Evolutionary conservation across 805 yeast species (phyloP), one percentile per base, ranked within the genome.

Genomic region (Saccharomycopsis schoenii): DNA sequence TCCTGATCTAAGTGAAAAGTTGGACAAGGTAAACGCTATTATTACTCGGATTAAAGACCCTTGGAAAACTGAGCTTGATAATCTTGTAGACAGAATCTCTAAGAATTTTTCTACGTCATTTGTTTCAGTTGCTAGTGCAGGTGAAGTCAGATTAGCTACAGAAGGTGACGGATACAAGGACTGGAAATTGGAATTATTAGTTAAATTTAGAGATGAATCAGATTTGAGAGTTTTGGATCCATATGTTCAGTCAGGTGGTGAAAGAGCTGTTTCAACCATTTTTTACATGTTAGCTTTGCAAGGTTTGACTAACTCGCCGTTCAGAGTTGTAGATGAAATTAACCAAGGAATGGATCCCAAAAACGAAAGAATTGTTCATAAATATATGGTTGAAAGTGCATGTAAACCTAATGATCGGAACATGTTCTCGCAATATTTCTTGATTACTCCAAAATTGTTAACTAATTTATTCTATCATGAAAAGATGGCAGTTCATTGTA

Each of bases 271-370:
- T 0, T 86, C 97, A 0, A 94, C 98, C 0, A 93, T 93, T 1
- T 81, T 92, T 58, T 94, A 88, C 70, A 81, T 94, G 69, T 88
- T 94, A 78, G 85, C 98, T 1, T 76, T 94, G 64, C 99, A 94
- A 74, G 93, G 91, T 11, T 78, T 88, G 61, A 85, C 97, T 0
- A 80, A 81, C 36, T 89, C 97, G 0, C 98, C 99, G 10, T 90
- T 94, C 69, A 78, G 98, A 69, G 92, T 93, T 2, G 97, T 94
- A 8, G 99, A 94, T 73, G 99, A 94, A 76, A 96, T 94, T 64
- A 94, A 94, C 71, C 99, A 94, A 74, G 99, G 99, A 66, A 92
- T 94, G 98, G 99, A 94, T 74, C 88, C 96, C 12, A 82, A 82
- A 63, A 94, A 94, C 69, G 99, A 94, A 72, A 82, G 92, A 64